Evolutionary conservation across 306 rosid species (phyloP).

Genomic region (Luffa aegyptiaca): DNA sequence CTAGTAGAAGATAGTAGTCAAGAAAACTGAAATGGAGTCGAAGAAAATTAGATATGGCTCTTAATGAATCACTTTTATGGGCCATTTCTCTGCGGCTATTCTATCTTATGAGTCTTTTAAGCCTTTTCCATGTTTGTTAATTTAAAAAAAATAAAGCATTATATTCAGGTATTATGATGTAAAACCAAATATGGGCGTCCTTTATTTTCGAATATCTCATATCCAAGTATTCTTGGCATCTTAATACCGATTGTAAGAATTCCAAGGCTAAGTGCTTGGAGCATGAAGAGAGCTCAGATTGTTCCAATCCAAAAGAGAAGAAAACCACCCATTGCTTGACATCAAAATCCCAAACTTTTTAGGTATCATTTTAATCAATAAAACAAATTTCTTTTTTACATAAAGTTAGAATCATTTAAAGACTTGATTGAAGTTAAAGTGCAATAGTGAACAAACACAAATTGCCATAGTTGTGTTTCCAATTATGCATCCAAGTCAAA

Average conservation of each 20-base stretch:
- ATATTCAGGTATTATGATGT: background rate
- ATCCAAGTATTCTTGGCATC: background rate
- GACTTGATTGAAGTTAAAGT: background rate
- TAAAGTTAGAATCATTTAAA: background rate
- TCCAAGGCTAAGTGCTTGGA: constrained; percentile 48
- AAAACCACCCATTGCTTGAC: background rate
- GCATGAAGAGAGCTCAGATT: constrained; percentile 42
- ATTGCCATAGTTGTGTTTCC: background rate
- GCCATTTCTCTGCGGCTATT: background rate
- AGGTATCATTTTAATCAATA: background rate
- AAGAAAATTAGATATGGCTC: background rate
- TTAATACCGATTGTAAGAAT: constrained; percentile 11
- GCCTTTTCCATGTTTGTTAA: background rate
- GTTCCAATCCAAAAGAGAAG: background rate
- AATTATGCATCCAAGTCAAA: background rate
- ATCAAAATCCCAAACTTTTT: background rate
- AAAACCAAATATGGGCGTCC: background rate
- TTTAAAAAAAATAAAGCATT: background rate
- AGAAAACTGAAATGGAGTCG: background rate
- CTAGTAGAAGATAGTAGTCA: background rate
- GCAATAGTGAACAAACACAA: background rate
- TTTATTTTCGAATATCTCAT: background rate
- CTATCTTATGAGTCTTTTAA: background rate
- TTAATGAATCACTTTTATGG: background rate
- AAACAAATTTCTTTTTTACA: background rate